These are phyloP conservation scores for Candida peoriensis DNA, from an alignment of 805 yeast genomes.

Conservation along the genomic window DNA sequence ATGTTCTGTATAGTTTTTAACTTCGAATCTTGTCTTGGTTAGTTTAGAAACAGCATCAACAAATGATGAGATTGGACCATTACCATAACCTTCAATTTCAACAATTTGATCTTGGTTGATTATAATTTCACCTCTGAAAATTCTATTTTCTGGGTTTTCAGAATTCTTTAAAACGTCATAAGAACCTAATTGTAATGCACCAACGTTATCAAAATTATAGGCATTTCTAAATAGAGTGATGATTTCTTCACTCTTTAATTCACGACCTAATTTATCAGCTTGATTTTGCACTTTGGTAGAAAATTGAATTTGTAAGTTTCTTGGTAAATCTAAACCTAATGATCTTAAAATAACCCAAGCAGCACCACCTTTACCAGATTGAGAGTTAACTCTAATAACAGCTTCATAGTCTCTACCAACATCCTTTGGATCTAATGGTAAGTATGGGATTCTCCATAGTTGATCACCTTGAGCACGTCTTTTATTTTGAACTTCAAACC, in stretches of 20 bases:
- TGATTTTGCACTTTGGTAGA: conserved; percentile 56
- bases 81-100: conserved; percentile 55
- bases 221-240: conserved; percentile 47
- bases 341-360: conserved; percentile 75
- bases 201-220: conserved; percentile 44
- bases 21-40: conserved; percentile 52
- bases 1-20: conserved; percentile 66
- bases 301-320: conserved; percentile 64
- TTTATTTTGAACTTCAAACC: conserved; percentile 49
- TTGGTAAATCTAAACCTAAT: conserved; percentile 69
- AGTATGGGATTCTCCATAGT: conserved; percentile 68
- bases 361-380: conserved; percentile 87
- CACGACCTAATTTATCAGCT: conserved; percentile 67
- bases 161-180: conserved; percentile 33
- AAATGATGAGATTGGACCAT: conserved; percentile 76
- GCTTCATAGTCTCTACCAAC: conserved; percentile 80
- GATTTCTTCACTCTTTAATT: conserved; percentile 64
- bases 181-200: conserved; percentile 34
- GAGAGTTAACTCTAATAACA: conserved; percentile 77
- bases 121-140: conserved; percentile 36
- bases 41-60: conserved; percentile 55
- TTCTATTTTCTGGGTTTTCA: conserved; percentile 35
- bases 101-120: conserved; percentile 27
- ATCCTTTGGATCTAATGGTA: conserved; percentile 78
- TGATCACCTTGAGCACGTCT: conserved; percentile 43